Evolutionary conservation across 441 rosid species (phyloP).

Genomic region (Lepidium campestre): DNA sequence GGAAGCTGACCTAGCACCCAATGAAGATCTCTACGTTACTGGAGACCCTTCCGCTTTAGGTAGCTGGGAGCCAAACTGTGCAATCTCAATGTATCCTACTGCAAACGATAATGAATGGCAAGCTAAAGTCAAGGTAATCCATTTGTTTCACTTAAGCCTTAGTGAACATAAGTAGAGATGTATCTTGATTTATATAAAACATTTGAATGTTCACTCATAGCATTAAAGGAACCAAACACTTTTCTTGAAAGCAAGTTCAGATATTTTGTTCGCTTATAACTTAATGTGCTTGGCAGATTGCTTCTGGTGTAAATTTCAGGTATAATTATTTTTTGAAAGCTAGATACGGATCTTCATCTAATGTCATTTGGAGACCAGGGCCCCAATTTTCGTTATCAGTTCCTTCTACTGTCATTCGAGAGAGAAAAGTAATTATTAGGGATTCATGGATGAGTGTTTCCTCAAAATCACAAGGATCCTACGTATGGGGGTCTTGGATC

Average conservation of each 20-base stretch:
- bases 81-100: slow-evolving; percentile 60
- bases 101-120: slow-evolving; percentile 56
- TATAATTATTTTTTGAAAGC: slow-evolving; percentile 71
- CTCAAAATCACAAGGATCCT: slow-evolving; percentile 30
- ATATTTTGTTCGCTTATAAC: slow-evolving; percentile 10
- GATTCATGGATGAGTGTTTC: slow-evolving; percentile 71
- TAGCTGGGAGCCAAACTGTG: slow-evolving; percentile 77
- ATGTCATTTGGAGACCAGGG: slow-evolving; percentile 77
- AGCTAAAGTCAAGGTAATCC: slow-evolving; percentile 69
- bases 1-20: slow-evolving; percentile 70
- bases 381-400: slow-evolving; percentile 70
- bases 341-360: slow-evolving; percentile 41
- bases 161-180: not conserved
- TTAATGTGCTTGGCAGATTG: slow-evolving; percentile 48
- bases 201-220: not conserved
- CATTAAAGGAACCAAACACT: not conserved
- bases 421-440: slow-evolving; percentile 49
- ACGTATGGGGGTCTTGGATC: slow-evolving; percentile 76
- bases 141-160: not conserved
- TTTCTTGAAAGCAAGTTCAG: slow-evolving; percentile 6
- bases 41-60: slow-evolving; percentile 80
- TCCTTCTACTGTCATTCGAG: slow-evolving; percentile 41
- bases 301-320: slow-evolving; percentile 68
- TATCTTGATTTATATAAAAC: not conserved
- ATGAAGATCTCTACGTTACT: slow-evolving; percentile 56